Base-by-base conservation (phyloP, 176 grass and related monocot species). In the Oropetium thomaeum region DNA sequence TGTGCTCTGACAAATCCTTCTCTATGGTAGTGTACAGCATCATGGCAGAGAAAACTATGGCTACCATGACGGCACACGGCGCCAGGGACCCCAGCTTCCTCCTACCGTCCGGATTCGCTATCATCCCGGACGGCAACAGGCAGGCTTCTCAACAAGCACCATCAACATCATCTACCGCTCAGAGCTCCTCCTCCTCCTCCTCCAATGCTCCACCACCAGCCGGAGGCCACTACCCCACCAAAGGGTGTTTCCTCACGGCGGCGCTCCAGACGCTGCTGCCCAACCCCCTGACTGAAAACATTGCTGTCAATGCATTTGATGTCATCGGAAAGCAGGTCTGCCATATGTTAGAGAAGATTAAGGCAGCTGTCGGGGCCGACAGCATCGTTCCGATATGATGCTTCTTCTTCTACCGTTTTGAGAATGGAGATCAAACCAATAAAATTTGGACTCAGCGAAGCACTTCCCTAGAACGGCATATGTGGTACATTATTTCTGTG, bases 21-120 rank as follows among this genome's bases (percentile, higher is more conserved):
- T 77, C 64, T 3, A 27, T 81, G 16, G 52, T 91, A 38, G 89
- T 81, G 8, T 87, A 85, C 39, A 75, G 81, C 26, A 45, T 74
- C 1, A 11, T 81, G 1, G 81, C 78, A 13, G 55, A 69, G 4
- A 43, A 42, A 4, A 0, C 49, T 9, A 74, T 87, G 47, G 74
- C 64, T 19, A 19, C 67, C 22, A 57, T 87, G 31, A 66, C 78
- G 55, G 62, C n/a, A n/a, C n/a, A 41, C 19, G 89, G 89, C 27
- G 45, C 67, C 7, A n/a, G n/a, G n/a, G 70, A 58, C 16, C 54
- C 41, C 1, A 4, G 27, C 67, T 35, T 69, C 33, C 39, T 87
- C 54, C 62, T 82, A 14, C 89, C 89, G 1, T 91, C 89, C 10
- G 89, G 85, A 4, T 88, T 91, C n/a, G 74, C 69, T 30, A 58